Evolutionary conservation across 2,329 filamentous ascomycete genomes (phyloP).

Genomic region (Bipolaris gigantea): DNA sequence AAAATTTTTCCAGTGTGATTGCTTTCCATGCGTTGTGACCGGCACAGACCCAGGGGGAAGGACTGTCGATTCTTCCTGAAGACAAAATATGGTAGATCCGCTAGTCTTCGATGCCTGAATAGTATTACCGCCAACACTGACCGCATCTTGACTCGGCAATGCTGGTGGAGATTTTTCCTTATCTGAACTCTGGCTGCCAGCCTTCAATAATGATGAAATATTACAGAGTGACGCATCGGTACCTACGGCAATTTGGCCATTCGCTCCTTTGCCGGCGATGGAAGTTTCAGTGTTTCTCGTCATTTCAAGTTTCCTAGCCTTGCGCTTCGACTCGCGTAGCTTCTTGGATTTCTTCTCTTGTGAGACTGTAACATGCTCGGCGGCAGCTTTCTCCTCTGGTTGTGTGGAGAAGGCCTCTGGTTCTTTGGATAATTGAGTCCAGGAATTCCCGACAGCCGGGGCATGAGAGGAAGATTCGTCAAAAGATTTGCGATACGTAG

Average conservation of each 20-base stretch:
- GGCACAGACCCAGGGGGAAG: neutral
- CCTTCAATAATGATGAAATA: neutral
- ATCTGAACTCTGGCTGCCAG: neutral
- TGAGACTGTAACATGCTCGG: conserved; percentile 13
- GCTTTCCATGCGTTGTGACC: conserved; percentile 17
- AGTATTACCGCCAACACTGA: neutral
- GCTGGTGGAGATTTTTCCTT: neutral
- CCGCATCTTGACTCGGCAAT: neutral
- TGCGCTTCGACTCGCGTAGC: conserved; percentile 21
- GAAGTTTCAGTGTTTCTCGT: neutral
- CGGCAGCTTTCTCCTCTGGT: neutral
- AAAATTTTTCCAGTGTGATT: conserved; percentile 26
- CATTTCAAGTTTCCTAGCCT: conserved; percentile 21
- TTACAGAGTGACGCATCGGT: neutral
- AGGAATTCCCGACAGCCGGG: conserved; percentile 1
- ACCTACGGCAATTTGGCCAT: neutral
- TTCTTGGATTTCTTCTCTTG: conserved; percentile 34
- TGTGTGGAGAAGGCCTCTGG: conserved; percentile 7
- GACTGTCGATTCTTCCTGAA: neutral
- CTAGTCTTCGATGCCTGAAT: neutral
- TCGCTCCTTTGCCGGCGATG: neutral
- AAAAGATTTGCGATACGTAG: neutral
- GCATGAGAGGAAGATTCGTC: neutral
- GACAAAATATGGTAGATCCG: too few species aligned
- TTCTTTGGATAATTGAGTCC: neutral